Evolutionary conservation across 2,329 filamentous ascomycete genomes (phyloP), one percentile per base, ranked within the genome.

Genomic region (Diplodia scrobiculata): DNA sequence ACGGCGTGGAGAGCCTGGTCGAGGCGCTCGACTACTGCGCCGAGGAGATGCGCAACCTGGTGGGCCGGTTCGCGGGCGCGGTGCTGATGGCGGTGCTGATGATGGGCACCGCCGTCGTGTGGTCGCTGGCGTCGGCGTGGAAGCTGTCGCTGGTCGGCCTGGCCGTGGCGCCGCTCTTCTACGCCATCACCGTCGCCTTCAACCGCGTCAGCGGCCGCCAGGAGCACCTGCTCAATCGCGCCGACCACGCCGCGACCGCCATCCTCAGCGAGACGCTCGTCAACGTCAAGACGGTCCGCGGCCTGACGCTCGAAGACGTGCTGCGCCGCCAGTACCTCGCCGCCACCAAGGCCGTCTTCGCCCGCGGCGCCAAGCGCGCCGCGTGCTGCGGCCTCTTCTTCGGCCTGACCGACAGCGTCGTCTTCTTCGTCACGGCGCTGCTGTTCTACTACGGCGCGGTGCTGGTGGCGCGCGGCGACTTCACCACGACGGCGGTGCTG

Each of bases 31-130:
- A 96, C 72, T 85, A 89, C 17, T 91, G 91, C 71, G 90, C 89
- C 0, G 92, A 98, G 74, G 92, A 97, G 73, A 93, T 95, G 86
- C 86, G 91, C 9, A 92, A 91, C 70, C 80, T 98, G 0, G 83
- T 96, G 0, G 90, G 91, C 1, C 86, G 90, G 1, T 96, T 97
- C 72, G 83, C 89, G 0, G 89, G 90, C 1, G 86, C 90, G 63
- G 76, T 89, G 0, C 81, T 93, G 14, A 85, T 89, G 10, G 87
- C 90, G 3, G 73, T 82, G 0, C 77, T 86, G 62, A 93, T 96
- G 83, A 82, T 91, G 19, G 66, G 79, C 0, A 84, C 89, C n/a
- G 87, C 91, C 0, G 72, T 95, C 6, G 72, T 84, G 1, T 97
- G 92, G 93, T 88, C 91, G 3, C 76, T 96, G 17, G 74, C 82